Evolutionary conservation across 371 early-diverging fungal genomes (phyloP).

Genomic region (Syncephalis plumigaleata): DNA sequence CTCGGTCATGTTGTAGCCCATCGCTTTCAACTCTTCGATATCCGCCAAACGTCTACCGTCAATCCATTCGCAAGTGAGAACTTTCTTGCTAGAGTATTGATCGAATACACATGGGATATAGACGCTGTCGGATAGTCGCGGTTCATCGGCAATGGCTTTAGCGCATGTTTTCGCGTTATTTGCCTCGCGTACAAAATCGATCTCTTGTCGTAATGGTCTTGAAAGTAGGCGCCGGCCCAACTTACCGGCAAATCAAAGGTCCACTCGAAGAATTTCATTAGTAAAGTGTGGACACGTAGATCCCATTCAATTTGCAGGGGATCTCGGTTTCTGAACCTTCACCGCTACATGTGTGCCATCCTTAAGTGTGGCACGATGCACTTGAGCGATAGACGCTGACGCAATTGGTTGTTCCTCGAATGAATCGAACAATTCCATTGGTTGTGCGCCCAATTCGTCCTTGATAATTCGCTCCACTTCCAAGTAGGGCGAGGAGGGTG

Average conservation of each 20-base stretch:
- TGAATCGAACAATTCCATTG: conserved; percentile 42
- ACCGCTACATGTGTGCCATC: conserved; percentile 67
- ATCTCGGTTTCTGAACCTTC: conserved; percentile 85
- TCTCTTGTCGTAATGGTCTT: conserved; percentile 65
- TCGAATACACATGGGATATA: conserved; percentile 70
- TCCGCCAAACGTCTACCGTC: conserved; percentile 51
- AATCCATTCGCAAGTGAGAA: conserved; percentile 81
- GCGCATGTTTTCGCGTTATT: conserved; percentile 52
- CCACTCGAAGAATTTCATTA: conserved; percentile 41
- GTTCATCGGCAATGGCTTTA: conserved; percentile 32
- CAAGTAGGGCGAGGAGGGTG: conserved; percentile 52
- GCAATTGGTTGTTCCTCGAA: conserved; percentile 63
- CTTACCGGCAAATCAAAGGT: conserved; percentile 71
- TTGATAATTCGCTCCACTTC: conserved; percentile 48
- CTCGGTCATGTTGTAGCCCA: conserved; percentile 19
- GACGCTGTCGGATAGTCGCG: conserved; percentile 23
- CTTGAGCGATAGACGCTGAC: conserved; percentile 88
- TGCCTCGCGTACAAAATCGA: conserved; percentile 72
- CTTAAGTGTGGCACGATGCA: conserved; percentile 66
- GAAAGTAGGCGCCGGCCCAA: conserved; percentile 65
- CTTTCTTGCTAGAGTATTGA: conserved; percentile 45
- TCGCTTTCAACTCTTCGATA: conserved; percentile 16
- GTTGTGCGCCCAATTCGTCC: conserved; percentile 39
- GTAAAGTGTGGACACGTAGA: conserved; percentile 39
- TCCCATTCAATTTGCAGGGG: conserved; percentile 75